Base-by-base conservation (phyloP, 257 asterid species). In the Scutellaria minor region DNA sequence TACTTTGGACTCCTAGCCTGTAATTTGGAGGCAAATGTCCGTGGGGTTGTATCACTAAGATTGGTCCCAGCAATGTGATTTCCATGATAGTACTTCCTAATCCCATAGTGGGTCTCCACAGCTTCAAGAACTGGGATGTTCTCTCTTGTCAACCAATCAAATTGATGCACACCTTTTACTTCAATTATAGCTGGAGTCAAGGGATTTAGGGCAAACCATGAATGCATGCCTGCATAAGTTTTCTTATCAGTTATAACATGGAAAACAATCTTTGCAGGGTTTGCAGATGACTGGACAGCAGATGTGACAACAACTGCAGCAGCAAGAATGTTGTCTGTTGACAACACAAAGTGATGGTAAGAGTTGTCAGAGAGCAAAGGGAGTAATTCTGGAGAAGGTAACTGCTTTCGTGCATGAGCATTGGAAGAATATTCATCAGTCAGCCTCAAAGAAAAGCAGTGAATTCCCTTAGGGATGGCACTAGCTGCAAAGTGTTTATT, bases 221-320 rank as follows among this genome's bases (percentile, higher is more conserved):
- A 89, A 76, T 91, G 99, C 99, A 94, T 94, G 81, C 96, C 99
- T 65, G 99, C 97, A 81, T 91, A 91, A 71, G 99, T 91, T 89
- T 94, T 94, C 88, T 92, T 91, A 87, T 94, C 97, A n/a, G 99
- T 94, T 54, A 94, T 87, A 84, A 94, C 93, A 80, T 94, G 99
- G 88, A 94, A 94, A 85, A 91, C 97, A 77, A 89, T 82, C 85
- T 84, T 89, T 60, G 75, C 84, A 37, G 99, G 97, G 52, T 78
- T 75, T 73, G 77, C 77, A 74, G 97, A 88, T 78, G 95, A 88
- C 80, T 83, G 88, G 62, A 94, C 85, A 48, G 97, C 81, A 72
- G 97, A 91, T 62, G 83, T 68, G 72, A 94, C 97, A 61, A 94
- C 99, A 70, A 93, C 97, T 48, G 96, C 77, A 66, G 98, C 98